Conservation (phyloP, 768 basidiomycete genomes). For the Asterophora lycoperdoides region DNA sequence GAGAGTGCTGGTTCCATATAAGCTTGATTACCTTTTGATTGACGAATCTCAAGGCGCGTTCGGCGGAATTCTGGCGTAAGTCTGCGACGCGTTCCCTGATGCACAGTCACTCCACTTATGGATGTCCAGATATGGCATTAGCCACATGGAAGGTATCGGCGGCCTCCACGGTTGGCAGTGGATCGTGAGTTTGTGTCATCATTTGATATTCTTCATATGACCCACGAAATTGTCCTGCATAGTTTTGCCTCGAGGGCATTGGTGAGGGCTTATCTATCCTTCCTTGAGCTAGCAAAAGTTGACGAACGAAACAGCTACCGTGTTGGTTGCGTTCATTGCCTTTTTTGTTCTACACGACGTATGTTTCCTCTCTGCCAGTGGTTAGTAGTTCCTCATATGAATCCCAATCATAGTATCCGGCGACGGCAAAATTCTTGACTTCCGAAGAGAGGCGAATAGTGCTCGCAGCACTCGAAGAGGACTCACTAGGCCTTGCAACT, state of each 20-base stretch:
- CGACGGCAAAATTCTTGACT: conserved; percentile 53
- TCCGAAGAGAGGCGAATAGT: conserved; percentile 38
- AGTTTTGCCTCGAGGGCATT: conserved; percentile 45
- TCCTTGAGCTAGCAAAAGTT: neutral
- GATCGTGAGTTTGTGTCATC: too few relatives aligned
- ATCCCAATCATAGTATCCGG: conserved; percentile 40
- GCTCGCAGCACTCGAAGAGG: conserved; percentile 38
- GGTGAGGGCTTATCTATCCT: conserved; percentile 7
- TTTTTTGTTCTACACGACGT: conserved; percentile 57
- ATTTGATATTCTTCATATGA: too few relatives aligned
- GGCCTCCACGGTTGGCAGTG: too few relatives aligned
- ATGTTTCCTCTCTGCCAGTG: too few relatives aligned
- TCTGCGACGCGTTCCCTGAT: too few relatives aligned
- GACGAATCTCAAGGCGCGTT: conserved; percentile 29
- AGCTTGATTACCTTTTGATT: neutral
- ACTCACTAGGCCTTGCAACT: conserved; percentile 40
- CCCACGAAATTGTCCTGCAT: too few relatives aligned
- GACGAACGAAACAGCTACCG: conserved; percentile 20
- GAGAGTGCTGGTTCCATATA: neutral
- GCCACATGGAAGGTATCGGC: too few relatives aligned
- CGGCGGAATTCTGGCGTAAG: conserved; percentile 49
- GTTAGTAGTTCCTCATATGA: too few relatives aligned
- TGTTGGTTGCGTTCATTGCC: conserved; percentile 35
- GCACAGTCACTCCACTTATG: too few relatives aligned
- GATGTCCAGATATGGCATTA: too few relatives aligned